A percentile compares a stretch with the other conserved stretches of the same genome.
Evolutionary conservation across 495 filamentous ascomycete genomes (phyloP).

Genomic region (Cladorrhinum samala): DNA sequence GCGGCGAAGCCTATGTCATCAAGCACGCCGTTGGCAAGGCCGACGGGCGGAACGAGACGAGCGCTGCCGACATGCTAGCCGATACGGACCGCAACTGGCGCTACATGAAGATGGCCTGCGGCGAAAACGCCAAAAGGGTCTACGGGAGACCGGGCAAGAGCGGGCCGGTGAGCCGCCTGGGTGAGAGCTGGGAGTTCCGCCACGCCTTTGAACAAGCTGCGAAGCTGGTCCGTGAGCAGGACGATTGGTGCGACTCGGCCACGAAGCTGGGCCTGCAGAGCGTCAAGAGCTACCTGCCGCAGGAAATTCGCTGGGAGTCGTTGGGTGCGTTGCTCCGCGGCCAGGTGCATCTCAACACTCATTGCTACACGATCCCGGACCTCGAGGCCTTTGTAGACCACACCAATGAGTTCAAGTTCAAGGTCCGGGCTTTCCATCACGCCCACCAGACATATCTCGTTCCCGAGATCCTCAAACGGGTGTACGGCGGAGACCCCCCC

Average conservation of each 20-base stretch:
- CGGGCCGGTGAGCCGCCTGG: conserved; percentile 44
- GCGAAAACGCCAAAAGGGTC: conserved; percentile 55
- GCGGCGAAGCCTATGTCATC: conserved; percentile 58
- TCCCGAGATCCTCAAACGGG: conserved; percentile 51
- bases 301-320: conserved; percentile 53
- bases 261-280: conserved; percentile 33
- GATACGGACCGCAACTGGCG: conserved; percentile 46
- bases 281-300: conserved; percentile 41
- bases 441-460: conserved; percentile 56
- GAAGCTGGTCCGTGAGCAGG: conserved; percentile 46
- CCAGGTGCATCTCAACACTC: conserved; percentile 56
- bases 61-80: conserved; percentile 41
- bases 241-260: conserved; percentile 54
- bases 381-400: conserved; percentile 57
- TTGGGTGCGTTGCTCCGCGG: conserved; percentile 52
- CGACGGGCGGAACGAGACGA: conserved; percentile 48
- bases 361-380: conserved; percentile 62
- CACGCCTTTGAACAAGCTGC: conserved; percentile 54
- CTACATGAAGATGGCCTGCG: conserved; percentile 70
- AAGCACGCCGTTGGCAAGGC: conserved; percentile 50
- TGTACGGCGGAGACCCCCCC: conserved; percentile 40
- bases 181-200: conserved; percentile 58
- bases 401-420: conserved; percentile 60
- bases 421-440: conserved; percentile 57
- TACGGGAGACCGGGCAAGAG: conserved; percentile 40